Evolutionary conservation across 257 asterid species (phyloP).

Genomic region (Fraxinus pennsylvanica): DNA sequence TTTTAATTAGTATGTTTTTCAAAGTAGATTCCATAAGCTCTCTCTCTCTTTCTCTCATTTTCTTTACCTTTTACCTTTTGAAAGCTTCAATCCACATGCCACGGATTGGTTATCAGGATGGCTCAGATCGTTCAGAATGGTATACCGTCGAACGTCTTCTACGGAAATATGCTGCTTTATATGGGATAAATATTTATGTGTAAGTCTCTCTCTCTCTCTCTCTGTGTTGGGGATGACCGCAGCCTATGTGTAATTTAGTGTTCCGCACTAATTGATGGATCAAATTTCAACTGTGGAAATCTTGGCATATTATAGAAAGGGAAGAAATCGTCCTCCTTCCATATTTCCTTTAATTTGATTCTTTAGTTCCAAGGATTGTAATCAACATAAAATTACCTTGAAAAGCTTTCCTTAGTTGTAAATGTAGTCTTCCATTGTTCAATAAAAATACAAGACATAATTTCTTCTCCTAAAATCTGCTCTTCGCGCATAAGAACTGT

Average conservation of each 20-base stretch:
- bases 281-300: neutral
- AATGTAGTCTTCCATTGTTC: neutral
- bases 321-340: neutral
- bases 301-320: neutral
- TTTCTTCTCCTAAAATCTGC: neutral
- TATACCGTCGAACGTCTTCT: constrained; percentile 86
- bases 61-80: constrained; percentile 13
- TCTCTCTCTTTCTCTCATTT: neutral
- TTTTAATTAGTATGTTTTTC: neutral
- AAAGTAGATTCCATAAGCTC: neutral
- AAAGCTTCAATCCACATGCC: constrained; percentile 96
- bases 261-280: neutral
- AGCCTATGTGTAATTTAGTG: neutral
- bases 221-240: neutral
- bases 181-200: constrained; percentile 66
- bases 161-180: constrained; percentile 72
- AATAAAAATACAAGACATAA: neutral
- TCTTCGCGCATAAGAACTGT: neutral
- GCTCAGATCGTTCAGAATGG: constrained; percentile 87
- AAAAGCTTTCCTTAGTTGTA: neutral
- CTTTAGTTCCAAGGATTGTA: neutral
- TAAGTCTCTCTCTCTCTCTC: constrained; percentile 46
- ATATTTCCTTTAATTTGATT: neutral
- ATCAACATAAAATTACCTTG: neutral
- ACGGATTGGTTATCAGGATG: constrained; percentile 75